Conservation (phyloP, 2,329 filamentous ascomycete species). For the Aspergillus phoenicis region DNA sequence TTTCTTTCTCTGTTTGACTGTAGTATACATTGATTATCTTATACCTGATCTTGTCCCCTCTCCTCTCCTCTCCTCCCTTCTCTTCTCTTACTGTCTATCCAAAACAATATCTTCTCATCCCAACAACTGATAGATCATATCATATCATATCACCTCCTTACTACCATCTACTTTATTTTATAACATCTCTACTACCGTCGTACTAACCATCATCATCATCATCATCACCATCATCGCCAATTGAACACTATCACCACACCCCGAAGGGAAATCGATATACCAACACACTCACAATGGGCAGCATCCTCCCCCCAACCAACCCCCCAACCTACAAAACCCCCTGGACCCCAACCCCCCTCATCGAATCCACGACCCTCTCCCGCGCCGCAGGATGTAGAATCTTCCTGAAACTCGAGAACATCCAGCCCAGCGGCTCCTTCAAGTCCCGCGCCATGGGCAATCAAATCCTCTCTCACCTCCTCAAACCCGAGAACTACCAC, state of each 20-base stretch:
- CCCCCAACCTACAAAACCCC: constrained; percentile 47
- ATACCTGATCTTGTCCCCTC: neutral
- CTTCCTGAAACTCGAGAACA: constrained; percentile 81
- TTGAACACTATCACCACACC: no score
- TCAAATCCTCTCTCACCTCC: constrained; percentile 61
- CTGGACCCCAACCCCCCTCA: constrained; percentile 72
- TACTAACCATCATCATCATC: neutral
- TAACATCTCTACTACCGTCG: neutral
- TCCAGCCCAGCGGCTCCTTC: constrained; percentile 84
- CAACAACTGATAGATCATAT: neutral
- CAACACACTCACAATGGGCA: constrained; percentile 35
- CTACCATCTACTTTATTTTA: neutral
- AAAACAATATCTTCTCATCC: neutral
- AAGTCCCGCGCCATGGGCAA: constrained; percentile 77
- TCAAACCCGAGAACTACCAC: constrained; percentile 43
- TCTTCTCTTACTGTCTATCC: neutral
- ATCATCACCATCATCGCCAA: no score
- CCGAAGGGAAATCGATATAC: neutral
- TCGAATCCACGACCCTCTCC: constrained; percentile 68
- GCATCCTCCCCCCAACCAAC: constrained; percentile 34
- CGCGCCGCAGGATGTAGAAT: constrained; percentile 74
- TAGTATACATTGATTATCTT: constrained; percentile 9
- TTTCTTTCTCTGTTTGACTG: constrained; percentile 9
- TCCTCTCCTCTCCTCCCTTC: neutral
- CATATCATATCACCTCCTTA: neutral